Evolutionary conservation across 768 basidiomycete genomes (phyloP), one percentile per base, ranked within the genome.

Genomic region (Erythrobasidium yunnanense): DNA sequence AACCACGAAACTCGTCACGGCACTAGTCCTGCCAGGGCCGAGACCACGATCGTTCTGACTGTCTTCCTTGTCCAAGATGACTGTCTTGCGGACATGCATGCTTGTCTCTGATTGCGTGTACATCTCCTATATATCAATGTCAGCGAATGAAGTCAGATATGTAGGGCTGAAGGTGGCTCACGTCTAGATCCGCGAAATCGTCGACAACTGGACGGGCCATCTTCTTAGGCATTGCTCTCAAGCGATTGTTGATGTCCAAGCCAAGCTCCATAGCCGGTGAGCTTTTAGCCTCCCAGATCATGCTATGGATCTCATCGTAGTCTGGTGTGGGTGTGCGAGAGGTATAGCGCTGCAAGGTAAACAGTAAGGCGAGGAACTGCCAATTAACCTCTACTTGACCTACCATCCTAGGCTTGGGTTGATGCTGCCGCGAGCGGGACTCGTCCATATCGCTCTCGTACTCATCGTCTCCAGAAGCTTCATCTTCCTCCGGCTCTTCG

Each of bases 1-100:
- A n/a, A n/a, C n/a, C n/a, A 51, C 60, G 46, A 63, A 63, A 49
- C 46, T 63, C 5, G 60, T 63, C 13, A 63, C 60, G 18, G 60
- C 60, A 23, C 60, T 63, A 49, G n/a, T 49, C 4, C 33, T 18
- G 30, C 60, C 60, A 7, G 60, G 60, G 1, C 60, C 60, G 25
- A 45, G 45, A 7, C 60, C 60, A 15, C 46, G 42, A 5, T 63
- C 60, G 49, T 63, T 63, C n/a, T 58, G 56, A 13, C 34, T 58
- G 2, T 58, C 56, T 15, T 58, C 56, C 42, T 38, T 58, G 25
- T 58, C 56, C 17, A 58, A 11, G 30, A 23, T 46, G 38, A 25
- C 34, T 45, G 56, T 27, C 45, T 58, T 25, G 34, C 45, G 34
- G 35, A n/a, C 45, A 23, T 42, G 15, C 22, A 45, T 34, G 56